Evolutionary conservation across 805 yeast genomes (phyloP).

Genomic region (Debaryomyces tyrocola): DNA sequence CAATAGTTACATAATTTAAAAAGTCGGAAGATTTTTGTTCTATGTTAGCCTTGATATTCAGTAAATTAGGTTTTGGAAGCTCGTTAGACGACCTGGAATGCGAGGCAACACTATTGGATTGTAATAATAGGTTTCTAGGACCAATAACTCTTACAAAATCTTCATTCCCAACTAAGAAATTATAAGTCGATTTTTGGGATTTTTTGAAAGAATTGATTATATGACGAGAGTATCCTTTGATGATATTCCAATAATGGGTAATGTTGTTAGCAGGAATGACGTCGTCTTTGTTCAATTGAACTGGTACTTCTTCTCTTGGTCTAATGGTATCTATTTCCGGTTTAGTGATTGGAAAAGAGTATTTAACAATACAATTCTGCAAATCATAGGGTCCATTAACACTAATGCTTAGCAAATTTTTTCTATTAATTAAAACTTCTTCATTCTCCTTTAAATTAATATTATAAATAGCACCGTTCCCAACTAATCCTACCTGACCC

Average conservation of each 20-base stretch:
- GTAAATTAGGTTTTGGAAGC: conserved; percentile 7
- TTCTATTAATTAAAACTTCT: conserved; percentile 46
- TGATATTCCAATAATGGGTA: not conserved
- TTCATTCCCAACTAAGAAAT: conserved; percentile 29
- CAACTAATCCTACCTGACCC: conserved; percentile 55
- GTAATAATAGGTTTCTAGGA: conserved; percentile 51
- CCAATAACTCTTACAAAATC: conserved; percentile 53
- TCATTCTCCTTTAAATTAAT: conserved; percentile 46
- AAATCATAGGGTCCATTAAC: conserved; percentile 50
- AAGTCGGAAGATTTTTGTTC: conserved; percentile 40
- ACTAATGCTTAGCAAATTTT: conserved; percentile 50
- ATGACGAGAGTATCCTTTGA: not conserved
- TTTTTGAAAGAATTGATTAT: not conserved
- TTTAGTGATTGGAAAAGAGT: conserved; percentile 15
- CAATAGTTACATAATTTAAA: conserved; percentile 47
- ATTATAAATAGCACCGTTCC: conserved; percentile 54
- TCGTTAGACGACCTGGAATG: conserved; percentile 3
- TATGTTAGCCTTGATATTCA: conserved; percentile 6
- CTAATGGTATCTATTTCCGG: not conserved
- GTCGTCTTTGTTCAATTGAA: not conserved
- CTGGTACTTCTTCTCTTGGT: not conserved
- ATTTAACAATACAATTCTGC: conserved; percentile 34
- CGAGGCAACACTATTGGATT: conserved; percentile 37
- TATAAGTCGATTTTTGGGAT: not conserved
- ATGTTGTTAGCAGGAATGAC: not conserved